Evolutionary conservation across 2,329 filamentous ascomycete species (phyloP).

Genomic region (Pyrenochaeta sp.): DNA sequence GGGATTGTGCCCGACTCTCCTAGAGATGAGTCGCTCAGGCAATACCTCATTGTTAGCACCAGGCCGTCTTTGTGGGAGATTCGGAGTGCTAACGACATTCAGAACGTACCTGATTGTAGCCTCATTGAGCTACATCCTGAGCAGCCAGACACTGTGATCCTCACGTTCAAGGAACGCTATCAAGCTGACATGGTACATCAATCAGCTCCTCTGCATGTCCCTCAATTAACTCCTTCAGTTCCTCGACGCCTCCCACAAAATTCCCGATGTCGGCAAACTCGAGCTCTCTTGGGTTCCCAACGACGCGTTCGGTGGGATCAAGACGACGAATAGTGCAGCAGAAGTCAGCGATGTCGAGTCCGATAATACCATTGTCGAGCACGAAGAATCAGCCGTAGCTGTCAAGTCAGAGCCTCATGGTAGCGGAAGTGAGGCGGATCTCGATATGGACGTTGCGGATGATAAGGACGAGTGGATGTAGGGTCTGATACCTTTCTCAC

Average conservation of each 20-base stretch:
- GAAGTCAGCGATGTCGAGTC: constrained; percentile 21
- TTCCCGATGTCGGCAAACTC: constrained; percentile 70
- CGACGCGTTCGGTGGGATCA: constrained; percentile 24
- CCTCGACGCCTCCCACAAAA: constrained; percentile 62
- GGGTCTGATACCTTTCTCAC: constrained; percentile 7
- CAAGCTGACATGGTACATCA: constrained; percentile 68
- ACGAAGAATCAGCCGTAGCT: constrained; percentile 9
- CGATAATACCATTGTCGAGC: constrained; percentile 17
- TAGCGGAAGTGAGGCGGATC: constrained; percentile 18
- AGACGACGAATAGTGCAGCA: too few relatives aligned
- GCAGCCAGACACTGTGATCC: constrained; percentile 46
- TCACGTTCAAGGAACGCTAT: constrained; percentile 55
- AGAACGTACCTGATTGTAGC: constrained; percentile 49
- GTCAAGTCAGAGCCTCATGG: constrained; percentile 9
- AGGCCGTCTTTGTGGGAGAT: not conserved
- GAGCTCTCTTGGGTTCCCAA: constrained; percentile 70
- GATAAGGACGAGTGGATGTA: constrained; percentile 43
- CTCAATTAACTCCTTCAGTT: constrained; percentile 44
- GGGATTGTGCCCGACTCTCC: constrained; percentile 68
- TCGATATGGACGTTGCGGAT: constrained; percentile 44
- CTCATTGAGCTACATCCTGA: constrained; percentile 49
- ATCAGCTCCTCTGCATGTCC: constrained; percentile 2
- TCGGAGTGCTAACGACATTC: constrained; percentile 5
- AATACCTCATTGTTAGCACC: constrained; percentile 68
- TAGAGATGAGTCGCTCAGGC: constrained; percentile 73